Evolutionary conservation across 306 rosid genomes (phyloP).

Genomic region (Macrotyloma uniflorum): DNA sequence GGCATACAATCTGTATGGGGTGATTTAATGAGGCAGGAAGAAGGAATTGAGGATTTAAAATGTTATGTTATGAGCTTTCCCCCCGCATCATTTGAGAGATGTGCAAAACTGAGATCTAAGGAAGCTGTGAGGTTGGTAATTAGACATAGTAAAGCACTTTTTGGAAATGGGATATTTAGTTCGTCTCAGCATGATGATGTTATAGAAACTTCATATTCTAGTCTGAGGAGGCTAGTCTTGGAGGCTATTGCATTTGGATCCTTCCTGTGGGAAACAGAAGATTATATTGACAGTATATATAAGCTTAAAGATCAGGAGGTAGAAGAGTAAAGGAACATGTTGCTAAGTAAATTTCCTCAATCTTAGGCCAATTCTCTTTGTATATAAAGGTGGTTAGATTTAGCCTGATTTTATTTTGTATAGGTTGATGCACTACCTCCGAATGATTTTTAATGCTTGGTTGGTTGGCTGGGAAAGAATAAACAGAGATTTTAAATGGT

Average conservation of each 20-base stretch:
- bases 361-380: conserved; percentile 33
- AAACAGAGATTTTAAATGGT: background rate
- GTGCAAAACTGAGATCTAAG: conserved; percentile 68
- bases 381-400: conserved; percentile 36
- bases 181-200: conserved; percentile 54
- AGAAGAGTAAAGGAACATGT: conserved; percentile 12
- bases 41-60: conserved; percentile 45
- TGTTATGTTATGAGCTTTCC: conserved; percentile 58
- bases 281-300: conserved; percentile 60
- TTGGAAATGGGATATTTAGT: conserved; percentile 51
- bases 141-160: conserved; percentile 62
- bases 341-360: background rate
- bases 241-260: conserved; percentile 90
- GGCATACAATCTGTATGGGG: conserved; percentile 37
- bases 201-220: conserved; percentile 71
- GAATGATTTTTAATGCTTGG: background rate
- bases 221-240: conserved; percentile 74
- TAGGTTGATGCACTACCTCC: background rate
- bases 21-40: conserved; percentile 41
- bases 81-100: conserved; percentile 56
- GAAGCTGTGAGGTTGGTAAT: conserved; percentile 62
- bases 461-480: background rate
- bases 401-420: background rate
- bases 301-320: conserved; percentile 60
- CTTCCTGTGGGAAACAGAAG: conserved; percentile 85